A percentile compares a stretch with the other conserved stretches of the same genome.
Conservation (phyloP, 768 basidiomycete species). For the Epithele typhae region DNA sequence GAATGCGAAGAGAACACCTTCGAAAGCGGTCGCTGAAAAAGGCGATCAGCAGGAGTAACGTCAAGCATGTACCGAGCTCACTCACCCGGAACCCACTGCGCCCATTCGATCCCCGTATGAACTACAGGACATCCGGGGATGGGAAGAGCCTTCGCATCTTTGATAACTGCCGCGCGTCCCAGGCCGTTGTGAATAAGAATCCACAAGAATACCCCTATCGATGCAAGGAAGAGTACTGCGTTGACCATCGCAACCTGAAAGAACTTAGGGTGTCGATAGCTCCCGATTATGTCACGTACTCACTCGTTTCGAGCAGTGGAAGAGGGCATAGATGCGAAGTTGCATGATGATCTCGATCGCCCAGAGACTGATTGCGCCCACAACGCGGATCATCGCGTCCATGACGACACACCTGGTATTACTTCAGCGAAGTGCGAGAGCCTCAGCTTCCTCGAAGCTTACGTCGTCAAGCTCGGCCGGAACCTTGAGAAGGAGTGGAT, state of each 20-base stretch:
- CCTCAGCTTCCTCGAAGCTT: no score
- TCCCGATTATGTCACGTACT: constrained; percentile 15
- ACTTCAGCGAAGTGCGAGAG: not conserved
- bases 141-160: constrained; percentile 31
- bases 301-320: constrained; percentile 35
- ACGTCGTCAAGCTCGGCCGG: constrained; percentile 24
- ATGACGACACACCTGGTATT: constrained; percentile 37
- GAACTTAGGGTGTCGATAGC: no score
- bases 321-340: constrained; percentile 41
- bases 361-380: constrained; percentile 43
- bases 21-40: constrained; percentile 34
- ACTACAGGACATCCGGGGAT: constrained; percentile 39
- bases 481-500: constrained; percentile 29
- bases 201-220: constrained; percentile 39
- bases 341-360: constrained; percentile 47
- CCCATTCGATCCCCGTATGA: constrained; percentile 40
- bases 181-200: constrained; percentile 37
- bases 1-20: constrained; percentile 38
- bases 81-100: constrained; percentile 41
- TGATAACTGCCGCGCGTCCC: constrained; percentile 32
- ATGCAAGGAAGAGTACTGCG: constrained; percentile 33
- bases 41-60: not conserved
- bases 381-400: constrained; percentile 39
- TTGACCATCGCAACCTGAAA: constrained; percentile 32
- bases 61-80: not conserved